Conservation (phyloP, 108 stramenopile genomes). For the Asterionellopsis glacialis region DNA sequence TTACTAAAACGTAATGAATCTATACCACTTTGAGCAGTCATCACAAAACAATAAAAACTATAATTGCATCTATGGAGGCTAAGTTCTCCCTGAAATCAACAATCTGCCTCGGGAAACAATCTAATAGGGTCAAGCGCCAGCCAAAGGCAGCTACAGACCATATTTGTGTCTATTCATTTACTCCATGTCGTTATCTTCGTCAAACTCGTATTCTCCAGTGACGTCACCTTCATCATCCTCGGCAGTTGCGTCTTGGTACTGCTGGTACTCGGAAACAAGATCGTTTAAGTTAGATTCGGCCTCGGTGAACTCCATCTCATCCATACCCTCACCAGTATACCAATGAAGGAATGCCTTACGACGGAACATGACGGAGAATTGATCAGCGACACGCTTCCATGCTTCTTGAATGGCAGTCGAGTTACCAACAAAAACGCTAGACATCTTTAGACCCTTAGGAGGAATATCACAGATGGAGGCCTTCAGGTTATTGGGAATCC, state of each 20-base stretch:
- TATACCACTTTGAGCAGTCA: too few species aligned
- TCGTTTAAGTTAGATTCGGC: slow-evolving; percentile 96
- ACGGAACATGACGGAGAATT: slow-evolving; percentile 93
- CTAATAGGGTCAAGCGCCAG: too few species aligned
- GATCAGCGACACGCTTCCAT: slow-evolving; percentile 88
- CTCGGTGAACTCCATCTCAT: slow-evolving; percentile 95
- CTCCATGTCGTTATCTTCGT: slow-evolving; percentile 24
- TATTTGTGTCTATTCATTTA: neutral
- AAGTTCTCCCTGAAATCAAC: too few species aligned
- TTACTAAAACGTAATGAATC: too few species aligned
- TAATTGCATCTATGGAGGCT: too few species aligned
- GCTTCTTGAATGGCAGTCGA: slow-evolving; percentile 93
- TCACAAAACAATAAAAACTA: too few species aligned
- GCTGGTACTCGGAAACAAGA: slow-evolving; percentile 94
- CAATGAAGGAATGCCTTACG: slow-evolving; percentile 93
- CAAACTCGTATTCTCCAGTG: slow-evolving; percentile 72
- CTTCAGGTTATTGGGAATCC: slow-evolving; percentile 99
- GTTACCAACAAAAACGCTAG: slow-evolving; percentile 92
- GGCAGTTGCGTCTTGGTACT: slow-evolving; percentile 89
- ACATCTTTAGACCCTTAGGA: slow-evolving; percentile 92
- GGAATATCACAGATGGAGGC: slow-evolving; percentile 98
- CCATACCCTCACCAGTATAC: slow-evolving; percentile 94
- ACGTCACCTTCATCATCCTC: slow-evolving; percentile 63
- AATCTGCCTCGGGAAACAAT: too few species aligned
- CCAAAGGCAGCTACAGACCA: too few species aligned